Evolutionary conservation across 2,329 filamentous ascomycete genomes (phyloP).

Genomic region (Beauveria sp.): DNA sequence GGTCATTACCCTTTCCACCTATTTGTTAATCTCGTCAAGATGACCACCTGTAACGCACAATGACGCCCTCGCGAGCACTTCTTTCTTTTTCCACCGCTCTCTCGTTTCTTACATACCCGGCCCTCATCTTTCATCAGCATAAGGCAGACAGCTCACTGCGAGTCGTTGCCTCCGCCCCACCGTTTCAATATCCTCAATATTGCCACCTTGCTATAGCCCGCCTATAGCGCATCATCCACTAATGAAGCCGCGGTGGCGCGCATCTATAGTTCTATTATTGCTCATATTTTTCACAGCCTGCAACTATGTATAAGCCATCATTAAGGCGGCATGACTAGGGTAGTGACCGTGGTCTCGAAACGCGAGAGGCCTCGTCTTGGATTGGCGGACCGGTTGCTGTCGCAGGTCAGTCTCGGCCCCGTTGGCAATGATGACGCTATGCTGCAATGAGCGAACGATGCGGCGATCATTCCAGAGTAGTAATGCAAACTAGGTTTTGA

Average conservation of each 20-base stretch:
- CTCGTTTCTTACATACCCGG: background rate
- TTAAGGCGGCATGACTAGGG: background rate
- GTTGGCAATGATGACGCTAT: background rate
- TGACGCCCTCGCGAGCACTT: background rate
- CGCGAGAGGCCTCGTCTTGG: background rate
- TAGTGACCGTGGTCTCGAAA: background rate
- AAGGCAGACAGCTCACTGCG: too few species aligned
- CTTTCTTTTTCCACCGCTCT: background rate
- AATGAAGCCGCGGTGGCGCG: too few species aligned
- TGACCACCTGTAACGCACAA: background rate
- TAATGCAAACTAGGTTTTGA: background rate
- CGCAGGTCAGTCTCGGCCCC: conserved; percentile 1
- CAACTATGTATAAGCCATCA: background rate
- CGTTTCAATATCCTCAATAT: too few species aligned
- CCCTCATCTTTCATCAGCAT: too few species aligned
- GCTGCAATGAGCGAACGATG: background rate
- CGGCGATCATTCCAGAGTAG: background rate
- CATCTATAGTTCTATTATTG: background rate
- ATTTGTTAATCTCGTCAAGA: background rate
- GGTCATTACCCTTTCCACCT: background rate
- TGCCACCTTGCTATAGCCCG: too few species aligned
- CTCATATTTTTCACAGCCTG: background rate
- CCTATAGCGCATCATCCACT: too few species aligned
- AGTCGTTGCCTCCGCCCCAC: too few species aligned
- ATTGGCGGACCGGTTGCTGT: background rate